Conservation (phyloP, 2,329 filamentous ascomycete genomes). For the Colletotrichum siamense region DNA sequence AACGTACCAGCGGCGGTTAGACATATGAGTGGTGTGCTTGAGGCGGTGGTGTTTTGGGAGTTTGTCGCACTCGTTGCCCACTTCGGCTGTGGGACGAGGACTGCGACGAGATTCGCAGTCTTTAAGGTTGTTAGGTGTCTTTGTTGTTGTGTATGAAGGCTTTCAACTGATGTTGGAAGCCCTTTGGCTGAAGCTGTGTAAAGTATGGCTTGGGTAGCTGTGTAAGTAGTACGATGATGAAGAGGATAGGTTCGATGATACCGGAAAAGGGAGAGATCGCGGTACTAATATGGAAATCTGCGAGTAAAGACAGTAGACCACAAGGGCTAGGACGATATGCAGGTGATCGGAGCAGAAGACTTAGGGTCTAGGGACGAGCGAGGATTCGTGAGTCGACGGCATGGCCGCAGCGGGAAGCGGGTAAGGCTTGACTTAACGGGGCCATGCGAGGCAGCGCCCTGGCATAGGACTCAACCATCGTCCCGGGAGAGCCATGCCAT, state of each 20-base stretch:
- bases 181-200: not conserved
- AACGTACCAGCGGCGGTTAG: slow-evolving; percentile 38
- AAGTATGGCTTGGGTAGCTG: not conserved
- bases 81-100: slow-evolving; percentile 7
- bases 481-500: not conserved
- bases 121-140: not conserved
- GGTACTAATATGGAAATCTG: slow-evolving; percentile 14
- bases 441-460: not conserved
- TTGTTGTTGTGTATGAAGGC: not conserved
- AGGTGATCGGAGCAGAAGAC: slow-evolving; percentile 26
- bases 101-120: not conserved
- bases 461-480: not conserved
- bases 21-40: slow-evolving; percentile 31
- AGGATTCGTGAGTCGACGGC: slow-evolving; percentile 4
- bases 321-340: not conserved
- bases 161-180: not conserved
- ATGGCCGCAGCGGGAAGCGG: slow-evolving; percentile 19
- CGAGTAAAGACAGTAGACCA: not conserved
- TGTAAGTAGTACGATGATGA: not conserved
- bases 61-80: slow-evolving; percentile 20
- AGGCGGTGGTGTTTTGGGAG: not conserved
- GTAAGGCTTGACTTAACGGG: slow-evolving; percentile 17
- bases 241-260: not conserved
- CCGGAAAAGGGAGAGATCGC: not conserved
- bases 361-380: not conserved